phyloP scores from a whole-genome alignment of 495 filamentous ascomycete species.

The Xylaria venustula region DNA sequence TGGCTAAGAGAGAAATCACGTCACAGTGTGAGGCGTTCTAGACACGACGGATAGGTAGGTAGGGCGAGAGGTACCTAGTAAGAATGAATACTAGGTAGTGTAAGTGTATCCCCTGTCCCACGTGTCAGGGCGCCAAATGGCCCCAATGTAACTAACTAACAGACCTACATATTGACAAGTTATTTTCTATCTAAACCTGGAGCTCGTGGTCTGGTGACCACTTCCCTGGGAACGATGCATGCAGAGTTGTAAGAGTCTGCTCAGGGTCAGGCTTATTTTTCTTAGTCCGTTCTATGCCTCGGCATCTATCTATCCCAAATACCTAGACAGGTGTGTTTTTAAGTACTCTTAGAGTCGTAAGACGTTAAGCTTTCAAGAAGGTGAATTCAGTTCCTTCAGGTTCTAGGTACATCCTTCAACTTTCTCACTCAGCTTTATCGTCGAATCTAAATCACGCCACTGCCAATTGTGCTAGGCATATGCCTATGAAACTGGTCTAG shows the following conservation, averaged over 20 bases:
- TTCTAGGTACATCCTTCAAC: not conserved
- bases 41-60: too few species aligned
- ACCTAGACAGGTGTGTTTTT: too few species aligned
- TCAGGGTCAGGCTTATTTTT: too few species aligned
- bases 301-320: too few species aligned
- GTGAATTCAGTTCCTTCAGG: not conserved
- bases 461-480: too few species aligned
- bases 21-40: not conserved
- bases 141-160: not conserved
- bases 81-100: too few species aligned
- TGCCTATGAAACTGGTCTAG: too few species aligned
- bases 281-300: too few species aligned
- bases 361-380: not conserved
- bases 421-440: not conserved
- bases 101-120: conserved; percentile 12
- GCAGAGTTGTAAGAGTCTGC: too few species aligned
- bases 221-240: too few species aligned
- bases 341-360: too few species aligned
- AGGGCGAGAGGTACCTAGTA: not conserved
- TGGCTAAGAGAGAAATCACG: not conserved
- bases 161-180: not conserved
- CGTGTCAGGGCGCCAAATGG: conserved; percentile 8
- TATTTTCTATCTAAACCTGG: not conserved
- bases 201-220: too few species aligned
- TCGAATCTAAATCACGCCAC: not conserved